Base-by-base conservation (phyloP, 2,329 filamentous ascomycete genomes). In the Microascus cirrosus region DNA sequence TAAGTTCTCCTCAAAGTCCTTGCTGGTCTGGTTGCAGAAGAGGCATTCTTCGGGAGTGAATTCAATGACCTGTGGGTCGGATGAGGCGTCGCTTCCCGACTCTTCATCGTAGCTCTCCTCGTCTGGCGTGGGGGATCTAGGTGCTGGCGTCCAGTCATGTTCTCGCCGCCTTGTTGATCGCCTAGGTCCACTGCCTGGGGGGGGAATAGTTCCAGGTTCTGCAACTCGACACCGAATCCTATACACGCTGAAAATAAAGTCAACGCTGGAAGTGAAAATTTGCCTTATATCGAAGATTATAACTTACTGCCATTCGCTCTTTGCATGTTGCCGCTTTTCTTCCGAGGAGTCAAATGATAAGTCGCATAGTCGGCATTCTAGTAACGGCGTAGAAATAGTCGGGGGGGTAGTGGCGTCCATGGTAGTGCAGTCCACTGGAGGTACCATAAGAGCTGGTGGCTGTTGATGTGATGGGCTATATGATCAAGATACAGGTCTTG, bases 1-100 rank as follows among this genome's bases (percentile, higher is more conserved):
- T 1, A 77, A 39, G 56, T 71, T 78, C 1, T 66, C 61, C 1
- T 70, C 64, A 7, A 79, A 68, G 22, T 59, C 63, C 0, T 59
- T 11, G 2, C 61, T 70, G 5, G 35, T 39, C 1, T 62, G 53
- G 2, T 65, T 63, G 65, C 77, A 80, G 62, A 80, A 78, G 3
- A 78, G 65, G 59, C 76, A 78, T 39, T 68, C 62, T 7, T 62
- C 62, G 0, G 66, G 62, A 5, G 60, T 59, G 51, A 71, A 74
- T 58, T 57, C 53, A 20, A 51, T 12, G 11, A 22, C 5, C n/a
- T 51, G 10, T 20, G 3, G 3, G 36, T 4, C 36, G 4, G 22
- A 51, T n/a, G n/a, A 22, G 13, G 22, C 6, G 22, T 51, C 45
- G n/a, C n/a, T 22, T 22, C 20, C 45, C 22, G 48, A 36, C n/a